Conservation (phyloP, 306 rosid genomes). For the Inga laurina region DNA sequence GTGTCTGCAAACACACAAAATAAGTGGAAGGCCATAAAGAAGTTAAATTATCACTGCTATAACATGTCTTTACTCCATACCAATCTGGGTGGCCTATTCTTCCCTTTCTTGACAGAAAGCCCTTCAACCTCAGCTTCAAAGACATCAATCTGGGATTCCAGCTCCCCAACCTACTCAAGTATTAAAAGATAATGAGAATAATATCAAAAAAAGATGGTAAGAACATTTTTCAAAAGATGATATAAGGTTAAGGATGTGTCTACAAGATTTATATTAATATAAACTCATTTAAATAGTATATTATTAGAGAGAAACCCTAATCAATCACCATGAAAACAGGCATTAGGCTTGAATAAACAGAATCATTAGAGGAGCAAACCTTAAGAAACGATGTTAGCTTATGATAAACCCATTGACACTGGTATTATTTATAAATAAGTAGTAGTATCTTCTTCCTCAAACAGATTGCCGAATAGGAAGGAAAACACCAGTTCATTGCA, state of each 20-base stretch:
- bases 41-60: constrained; percentile 32
- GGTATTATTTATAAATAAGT: neutral
- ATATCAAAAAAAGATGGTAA: constrained; percentile 18
- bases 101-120: constrained; percentile 74
- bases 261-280: neutral
- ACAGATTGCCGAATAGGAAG: neutral
- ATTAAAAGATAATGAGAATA: neutral
- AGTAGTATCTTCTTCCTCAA: neutral
- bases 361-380: constrained; percentile 6
- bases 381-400: constrained; percentile 24
- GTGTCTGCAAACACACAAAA: constrained; percentile 51
- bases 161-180: constrained; percentile 62
- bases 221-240: constrained; percentile 17
- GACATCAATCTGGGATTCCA: constrained; percentile 79
- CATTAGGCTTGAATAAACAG: constrained; percentile 9
- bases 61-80: constrained; percentile 34
- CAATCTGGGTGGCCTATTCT: constrained; percentile 80
- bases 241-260: neutral
- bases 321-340: neutral
- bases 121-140: constrained; percentile 93
- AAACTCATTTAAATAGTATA: constrained; percentile 3
- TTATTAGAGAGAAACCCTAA: constrained; percentile 5
- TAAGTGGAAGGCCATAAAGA: constrained; percentile 21
- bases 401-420: neutral
- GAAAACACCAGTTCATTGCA: neutral